phyloP scores from a whole-genome alignment of 2,329 filamentous ascomycete genomes.

The Ascocoryne sarcoides region DNA sequence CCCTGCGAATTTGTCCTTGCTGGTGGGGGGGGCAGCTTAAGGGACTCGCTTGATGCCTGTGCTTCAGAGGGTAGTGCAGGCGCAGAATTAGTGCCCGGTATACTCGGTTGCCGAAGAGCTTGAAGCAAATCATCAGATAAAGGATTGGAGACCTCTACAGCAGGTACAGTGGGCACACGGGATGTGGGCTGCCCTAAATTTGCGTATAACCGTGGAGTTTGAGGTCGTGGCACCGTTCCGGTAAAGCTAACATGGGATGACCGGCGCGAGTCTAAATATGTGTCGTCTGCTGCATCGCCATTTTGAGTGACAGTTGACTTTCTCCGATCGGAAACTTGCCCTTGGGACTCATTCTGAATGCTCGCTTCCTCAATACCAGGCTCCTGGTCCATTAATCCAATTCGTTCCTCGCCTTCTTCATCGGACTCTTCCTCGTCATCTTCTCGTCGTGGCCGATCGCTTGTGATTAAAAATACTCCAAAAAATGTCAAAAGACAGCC shows the following conservation, averaged over 20 bases:
- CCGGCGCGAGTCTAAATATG: conserved; percentile 11
- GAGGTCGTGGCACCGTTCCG: conserved; percentile 14
- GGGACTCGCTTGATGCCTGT: conserved; percentile 16
- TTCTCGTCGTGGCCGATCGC: conserved; percentile 54
- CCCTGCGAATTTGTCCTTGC: conserved; percentile 20
- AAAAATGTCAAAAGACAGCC: conserved; percentile 90
- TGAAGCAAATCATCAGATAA: conserved; percentile 21
- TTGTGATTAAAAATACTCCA: conserved; percentile 96
- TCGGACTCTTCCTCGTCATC: conserved; percentile 54
- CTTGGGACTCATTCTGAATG: conserved; percentile 7
- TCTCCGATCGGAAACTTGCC: conserved; percentile 8
- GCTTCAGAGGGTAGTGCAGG: conserved; percentile 26
- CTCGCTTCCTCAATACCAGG: conserved; percentile 9
- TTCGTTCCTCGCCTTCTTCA: conserved; percentile 54
- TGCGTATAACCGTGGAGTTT: conserved; percentile 18
- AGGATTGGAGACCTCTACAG: conserved; percentile 16
- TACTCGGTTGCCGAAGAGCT: conserved; percentile 16
- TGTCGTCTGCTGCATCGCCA: conserved; percentile 14
- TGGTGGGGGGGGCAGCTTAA: conserved; percentile 18
- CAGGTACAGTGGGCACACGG: conserved; percentile 2
- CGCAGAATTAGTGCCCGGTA: conserved; percentile 19
- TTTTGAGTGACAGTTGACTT: conserved; percentile 8
- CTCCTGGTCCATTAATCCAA: conserved; percentile 49
- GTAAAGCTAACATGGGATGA: conserved; percentile 25
- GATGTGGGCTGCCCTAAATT: conserved; percentile 11